Percentiles rank a stretch among this genome's conserved stretches.
These are phyloP conservation scores for Eutreptiella sp. DNA, from an alignment of 208 protist species.

Conservation along the genomic window DNA sequence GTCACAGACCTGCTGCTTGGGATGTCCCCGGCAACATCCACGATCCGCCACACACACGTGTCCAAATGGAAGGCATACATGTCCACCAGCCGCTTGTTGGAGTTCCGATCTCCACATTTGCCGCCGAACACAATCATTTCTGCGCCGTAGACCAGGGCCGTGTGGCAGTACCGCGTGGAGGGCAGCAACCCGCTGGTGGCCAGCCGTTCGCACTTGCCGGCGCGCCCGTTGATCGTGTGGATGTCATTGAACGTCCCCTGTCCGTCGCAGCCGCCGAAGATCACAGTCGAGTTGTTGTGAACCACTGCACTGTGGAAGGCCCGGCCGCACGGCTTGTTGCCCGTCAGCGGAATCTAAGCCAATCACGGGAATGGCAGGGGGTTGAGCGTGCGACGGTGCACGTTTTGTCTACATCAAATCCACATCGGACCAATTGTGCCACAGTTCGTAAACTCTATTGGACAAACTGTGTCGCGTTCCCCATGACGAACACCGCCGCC, in stretches of 20 bases:
- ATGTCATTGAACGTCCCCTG: conserved; percentile 68
- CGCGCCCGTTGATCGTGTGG: conserved; percentile 60
- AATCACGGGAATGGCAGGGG: no score
- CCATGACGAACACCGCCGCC: no score
- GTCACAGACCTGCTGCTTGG: conserved; percentile 53
- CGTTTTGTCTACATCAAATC: no score
- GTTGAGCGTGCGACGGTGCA: no score
- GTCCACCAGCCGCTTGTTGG: conserved; percentile 69
- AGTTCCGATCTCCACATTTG: conserved; percentile 75
- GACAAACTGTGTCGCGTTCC: no score
- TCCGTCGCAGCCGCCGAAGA: conserved; percentile 76
- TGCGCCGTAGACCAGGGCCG: conserved; percentile 57
- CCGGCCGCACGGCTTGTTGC: conserved; percentile 55
- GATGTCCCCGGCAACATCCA: conserved; percentile 46
- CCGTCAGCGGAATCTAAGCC: conserved; percentile 53
- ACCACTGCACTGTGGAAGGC: conserved; percentile 74
- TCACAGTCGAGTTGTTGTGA: conserved; percentile 59
- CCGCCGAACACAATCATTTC: conserved; percentile 74
- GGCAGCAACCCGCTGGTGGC: conserved; percentile 56
- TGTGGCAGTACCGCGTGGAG: conserved; percentile 74
- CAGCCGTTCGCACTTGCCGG: conserved; percentile 53
- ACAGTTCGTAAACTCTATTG: no score
- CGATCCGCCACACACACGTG: conserved; percentile 43
- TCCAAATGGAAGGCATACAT: conserved; percentile 50
- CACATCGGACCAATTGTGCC: no score